Evolutionary conservation across 78 protist species (phyloP), one percentile per base, ranked within the genome.

Genomic region (Dictyostelium brefeldianum): DNA sequence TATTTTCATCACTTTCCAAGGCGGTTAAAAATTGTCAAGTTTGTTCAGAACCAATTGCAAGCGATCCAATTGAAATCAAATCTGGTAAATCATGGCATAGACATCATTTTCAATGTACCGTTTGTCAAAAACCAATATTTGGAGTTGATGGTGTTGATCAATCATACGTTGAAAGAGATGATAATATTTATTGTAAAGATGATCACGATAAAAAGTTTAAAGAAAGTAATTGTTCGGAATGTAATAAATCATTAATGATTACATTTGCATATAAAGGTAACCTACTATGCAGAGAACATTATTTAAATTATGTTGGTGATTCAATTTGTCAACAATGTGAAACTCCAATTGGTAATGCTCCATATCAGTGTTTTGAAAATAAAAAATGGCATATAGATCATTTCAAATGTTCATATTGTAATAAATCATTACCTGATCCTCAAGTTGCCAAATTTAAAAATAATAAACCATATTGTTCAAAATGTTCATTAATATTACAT

Each of bases 371-470:
- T 7, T 27, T 83, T 36, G 91, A 83, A 36, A 11, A n/a, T 22
- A 83, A 83, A 20, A 83, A 83, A 73, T 83, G 91, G 91, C 91
- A 83, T 73, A 17, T 31, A 1, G 73, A 50, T n/a, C 81, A 73
- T 47, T 83, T 83, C 70, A 83, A 31, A 22, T 83, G 91, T 57
- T 36, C 91, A 12, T 83, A 71, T 56, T 83, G 91, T 47, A 73
- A 74, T 20, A 20, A 56, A 20, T 5, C 25, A 25, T 41, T 83
- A 15, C 18, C n/a, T 7, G 59, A 69, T 54, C 75, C 71, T 22
- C 5, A 7, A 18, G 65, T 22, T 7, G 74, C 48, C 18, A 41
- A 10, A 48, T 9, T 73, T 31, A 83, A 83, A 56, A 83, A 83
- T 53, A 41, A 48, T 15, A 22, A 36, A 25, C 91, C 91, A 6